Conservation (phyloP, 2,329 filamentous ascomycete species). For the Apiospora arundinis region DNA sequence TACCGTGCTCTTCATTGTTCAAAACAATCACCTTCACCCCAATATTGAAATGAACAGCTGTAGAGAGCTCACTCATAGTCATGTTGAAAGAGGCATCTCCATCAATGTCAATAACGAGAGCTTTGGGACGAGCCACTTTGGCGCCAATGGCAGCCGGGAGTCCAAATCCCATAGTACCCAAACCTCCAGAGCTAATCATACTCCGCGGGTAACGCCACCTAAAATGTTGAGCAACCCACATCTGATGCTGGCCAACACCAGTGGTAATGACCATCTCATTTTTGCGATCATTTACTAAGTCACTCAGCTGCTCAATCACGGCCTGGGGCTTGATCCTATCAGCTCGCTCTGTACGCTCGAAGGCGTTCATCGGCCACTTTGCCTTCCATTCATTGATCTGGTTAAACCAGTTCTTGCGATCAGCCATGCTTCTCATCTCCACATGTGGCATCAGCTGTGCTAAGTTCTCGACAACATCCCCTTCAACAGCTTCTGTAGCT, state of each 20-base stretch:
- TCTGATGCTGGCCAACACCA: slow-evolving; percentile 97
- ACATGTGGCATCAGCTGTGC: slow-evolving; percentile 76
- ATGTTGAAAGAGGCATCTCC: slow-evolving; percentile 99
- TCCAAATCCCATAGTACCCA: slow-evolving; percentile 97
- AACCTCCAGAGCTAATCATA: slow-evolving; percentile 95
- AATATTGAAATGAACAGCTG: slow-evolving; percentile 94
- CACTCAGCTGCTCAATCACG: slow-evolving; percentile 87
- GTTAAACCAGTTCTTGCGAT: slow-evolving; percentile 84
- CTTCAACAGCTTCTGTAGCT: slow-evolving; percentile 93
- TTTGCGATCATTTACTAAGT: slow-evolving; percentile 81
- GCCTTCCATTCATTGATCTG: slow-evolving; percentile 92
- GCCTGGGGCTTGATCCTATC: slow-evolving; percentile 94
- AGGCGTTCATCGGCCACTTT: slow-evolving; percentile 84
- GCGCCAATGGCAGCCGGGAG: slow-evolving; percentile 94
- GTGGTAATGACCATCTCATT: slow-evolving; percentile 87
- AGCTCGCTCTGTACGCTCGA: slow-evolving; percentile 76
- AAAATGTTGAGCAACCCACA: slow-evolving; percentile 98
- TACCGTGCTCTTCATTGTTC: slow-evolving; percentile 98
- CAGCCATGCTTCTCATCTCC: slow-evolving; percentile 62
- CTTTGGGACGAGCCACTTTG: slow-evolving; percentile 82
- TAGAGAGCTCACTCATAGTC: slow-evolving; percentile 94
- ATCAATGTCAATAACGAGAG: slow-evolving; percentile 93
- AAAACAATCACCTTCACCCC: slow-evolving; percentile 93
- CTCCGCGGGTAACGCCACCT: slow-evolving; percentile 89
- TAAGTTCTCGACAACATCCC: slow-evolving; percentile 85